A percentile compares a stretch with the other conserved stretches of the same genome.
Conservation (phyloP, 1,139 yeast species). For the Pichia sp. region DNA sequence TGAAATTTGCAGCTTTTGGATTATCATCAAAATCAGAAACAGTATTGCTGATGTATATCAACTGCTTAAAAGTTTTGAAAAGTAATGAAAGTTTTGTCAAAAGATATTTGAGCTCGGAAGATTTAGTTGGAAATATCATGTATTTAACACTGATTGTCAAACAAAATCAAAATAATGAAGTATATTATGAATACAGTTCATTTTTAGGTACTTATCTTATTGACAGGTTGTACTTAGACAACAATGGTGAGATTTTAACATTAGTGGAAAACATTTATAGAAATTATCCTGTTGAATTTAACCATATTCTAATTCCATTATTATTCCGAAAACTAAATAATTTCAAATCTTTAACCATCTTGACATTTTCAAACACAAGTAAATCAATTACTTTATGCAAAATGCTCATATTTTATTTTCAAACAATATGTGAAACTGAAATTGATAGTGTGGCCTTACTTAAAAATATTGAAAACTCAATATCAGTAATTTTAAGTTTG, state of each 20-base stretch:
- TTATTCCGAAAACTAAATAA: constrained; percentile 24
- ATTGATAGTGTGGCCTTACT: background rate
- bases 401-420: constrained; percentile 7
- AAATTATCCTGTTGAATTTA: constrained; percentile 9
- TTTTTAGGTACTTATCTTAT: constrained; percentile 10
- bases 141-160: constrained; percentile 4
- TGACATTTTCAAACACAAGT: constrained; percentile 3
- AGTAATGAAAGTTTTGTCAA: background rate
- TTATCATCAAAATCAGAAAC: background rate
- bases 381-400: constrained; percentile 1
- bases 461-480: constrained; percentile 9
- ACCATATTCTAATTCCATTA: constrained; percentile 22
- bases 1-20: constrained; percentile 9
- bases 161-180: background rate
- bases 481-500: constrained; percentile 12
- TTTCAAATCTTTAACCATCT: constrained; percentile 17
- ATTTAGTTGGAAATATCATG: constrained; percentile 8
- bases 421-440: background rate
- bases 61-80: background rate
- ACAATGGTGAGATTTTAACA: background rate
- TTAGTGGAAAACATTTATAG: constrained; percentile 11
- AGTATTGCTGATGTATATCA: background rate
- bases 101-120: background rate
- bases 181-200: background rate
- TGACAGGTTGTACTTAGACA: constrained; percentile 10